Evolutionary conservation across 1,284 basidiomycete genomes (phyloP).

Genomic region (Heterobasidion irregulare): DNA sequence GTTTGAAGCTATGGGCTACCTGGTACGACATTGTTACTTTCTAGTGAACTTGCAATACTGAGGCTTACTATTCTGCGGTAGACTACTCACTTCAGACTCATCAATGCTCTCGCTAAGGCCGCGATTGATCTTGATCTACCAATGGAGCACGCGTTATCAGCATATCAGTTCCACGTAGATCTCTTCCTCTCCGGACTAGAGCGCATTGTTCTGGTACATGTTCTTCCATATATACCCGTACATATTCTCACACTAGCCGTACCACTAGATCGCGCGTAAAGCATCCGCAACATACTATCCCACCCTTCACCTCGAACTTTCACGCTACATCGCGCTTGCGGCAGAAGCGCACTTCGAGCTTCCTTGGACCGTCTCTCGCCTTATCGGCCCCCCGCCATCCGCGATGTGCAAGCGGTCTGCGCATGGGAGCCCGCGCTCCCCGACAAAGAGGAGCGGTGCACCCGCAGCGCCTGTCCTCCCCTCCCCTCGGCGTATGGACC

Average conservation of each 20-base stretch:
- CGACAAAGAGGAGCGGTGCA: constrained; percentile 1
- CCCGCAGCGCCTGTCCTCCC: constrained; percentile 7
- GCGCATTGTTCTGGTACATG: constrained; percentile 61
- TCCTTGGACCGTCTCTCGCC: constrained; percentile 65
- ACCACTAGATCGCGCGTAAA: constrained; percentile 76
- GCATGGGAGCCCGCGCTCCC: constrained; percentile 1
- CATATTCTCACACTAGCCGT: neutral
- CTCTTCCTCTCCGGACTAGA: constrained; percentile 86
- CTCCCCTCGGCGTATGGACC: constrained; percentile 11
- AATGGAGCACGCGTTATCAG: constrained; percentile 63
- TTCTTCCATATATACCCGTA: neutral
- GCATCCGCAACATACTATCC: constrained; percentile 91
- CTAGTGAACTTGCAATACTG: neutral
- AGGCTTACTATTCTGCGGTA: constrained; percentile 22
- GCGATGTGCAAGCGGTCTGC: constrained; percentile 36
- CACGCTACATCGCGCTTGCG: constrained; percentile 71
- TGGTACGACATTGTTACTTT: constrained; percentile 43
- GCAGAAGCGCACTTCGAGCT: constrained; percentile 59
- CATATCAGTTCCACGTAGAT: constrained; percentile 74
- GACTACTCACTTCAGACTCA: constrained; percentile 78
- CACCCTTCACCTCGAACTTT: constrained; percentile 83
- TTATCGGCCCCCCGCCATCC: constrained; percentile 62
- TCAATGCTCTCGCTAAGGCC: constrained; percentile 68
- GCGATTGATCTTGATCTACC: constrained; percentile 58
- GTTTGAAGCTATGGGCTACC: constrained; percentile 93